Base-by-base conservation (phyloP, 2,329 filamentous ascomycete genomes). In the Mycocentrospora acerina region DNA sequence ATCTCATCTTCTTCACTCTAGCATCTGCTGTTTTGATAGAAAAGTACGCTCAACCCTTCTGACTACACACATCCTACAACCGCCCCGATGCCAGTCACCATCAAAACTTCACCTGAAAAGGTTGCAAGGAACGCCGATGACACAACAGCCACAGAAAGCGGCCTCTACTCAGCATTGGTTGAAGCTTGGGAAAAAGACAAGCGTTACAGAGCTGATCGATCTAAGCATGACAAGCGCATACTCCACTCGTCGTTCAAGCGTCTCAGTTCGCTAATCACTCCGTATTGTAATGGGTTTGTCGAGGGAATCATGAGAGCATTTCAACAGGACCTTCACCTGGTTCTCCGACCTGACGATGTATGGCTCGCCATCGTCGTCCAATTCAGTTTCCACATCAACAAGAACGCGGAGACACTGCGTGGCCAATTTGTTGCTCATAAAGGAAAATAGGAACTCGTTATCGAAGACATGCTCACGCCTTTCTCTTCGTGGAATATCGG, bases 401-500 rank as follows among this genome's bases (percentile, higher is more conserved):
- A 19, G 10, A 33, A 50, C 22, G 36, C 50, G 7, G 48, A 51
- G 24, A 22, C 45, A 11, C 18, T 55, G 6, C 42, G 52, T 1
- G 22, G 35, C 7, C 16, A 66, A 4, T 40, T 57, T 4, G 59
- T 71, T 11, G 40, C 49, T 3, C 67, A 70, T 37, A n/a, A 59
- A 9, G 59, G 54, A 0, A 51, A 38, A 32, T 49, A 29, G 17
- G 25, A 42, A 16, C 34, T 54, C 15, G 12, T 27, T 2, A 30
- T 47, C 10, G 10, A 29, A 15, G 30, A 25, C 35, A 24, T 11
- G 9, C 26, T 3, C 19, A 17, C 16, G 14, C 17, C 19, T 6
- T 11, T 15, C 2, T 7, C 16, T 15, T 25, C 28, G 14, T 22
- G 19, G 19, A 32, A 37, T 8, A 47, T 70, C n/a, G 19, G 32